These are phyloP conservation scores for Athelia sp. DNA, from an alignment of 1,284 basidiomycete species.

Conservation along the genomic window DNA sequence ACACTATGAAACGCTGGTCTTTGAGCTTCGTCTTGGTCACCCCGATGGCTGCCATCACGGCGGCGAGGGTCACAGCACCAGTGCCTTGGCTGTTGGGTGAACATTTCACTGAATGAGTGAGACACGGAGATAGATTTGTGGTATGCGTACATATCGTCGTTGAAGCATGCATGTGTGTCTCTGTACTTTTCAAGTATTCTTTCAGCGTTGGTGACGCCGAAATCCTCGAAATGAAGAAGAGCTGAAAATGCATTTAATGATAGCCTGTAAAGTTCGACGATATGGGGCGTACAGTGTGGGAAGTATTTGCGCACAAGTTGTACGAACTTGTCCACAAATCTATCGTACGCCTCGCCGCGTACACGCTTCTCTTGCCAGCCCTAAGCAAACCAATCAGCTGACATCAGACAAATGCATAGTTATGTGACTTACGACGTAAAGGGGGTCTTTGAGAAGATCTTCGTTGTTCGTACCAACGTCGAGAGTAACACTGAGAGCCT, in stretches of 20 bases:
- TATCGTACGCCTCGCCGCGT: constrained; percentile 62
- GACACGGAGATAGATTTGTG: not conserved
- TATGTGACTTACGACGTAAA: constrained; percentile 65
- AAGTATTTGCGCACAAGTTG: constrained; percentile 45
- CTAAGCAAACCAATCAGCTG: constrained; percentile 24
- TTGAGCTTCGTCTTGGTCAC: constrained; percentile 65
- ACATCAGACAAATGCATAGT: not conserved
- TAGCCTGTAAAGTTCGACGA: constrained; percentile 28
- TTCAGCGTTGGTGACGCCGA: constrained; percentile 72
- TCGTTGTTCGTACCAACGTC: constrained; percentile 82
- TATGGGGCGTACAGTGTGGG: constrained; percentile 22
- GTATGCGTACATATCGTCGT: constrained; percentile 65
- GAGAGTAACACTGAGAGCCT: constrained; percentile 60
- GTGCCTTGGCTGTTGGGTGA: constrained; percentile 66
- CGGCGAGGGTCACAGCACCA: constrained; percentile 79
- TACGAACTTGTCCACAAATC: constrained; percentile 64
- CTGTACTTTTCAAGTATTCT: constrained; percentile 67
- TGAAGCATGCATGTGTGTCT: constrained; percentile 67
- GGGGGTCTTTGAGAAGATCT: constrained; percentile 50
- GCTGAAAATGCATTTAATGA: not conserved
- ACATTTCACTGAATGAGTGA: not conserved
- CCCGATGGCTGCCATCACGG: constrained; percentile 70
- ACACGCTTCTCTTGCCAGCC: constrained; percentile 64
- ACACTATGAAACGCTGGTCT: constrained; percentile 76
- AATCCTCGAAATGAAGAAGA: constrained; percentile 77